Base-by-base conservation (phyloP, 2,329 filamentous ascomycete species). In the Thielaviopsis cerberus region DNA sequence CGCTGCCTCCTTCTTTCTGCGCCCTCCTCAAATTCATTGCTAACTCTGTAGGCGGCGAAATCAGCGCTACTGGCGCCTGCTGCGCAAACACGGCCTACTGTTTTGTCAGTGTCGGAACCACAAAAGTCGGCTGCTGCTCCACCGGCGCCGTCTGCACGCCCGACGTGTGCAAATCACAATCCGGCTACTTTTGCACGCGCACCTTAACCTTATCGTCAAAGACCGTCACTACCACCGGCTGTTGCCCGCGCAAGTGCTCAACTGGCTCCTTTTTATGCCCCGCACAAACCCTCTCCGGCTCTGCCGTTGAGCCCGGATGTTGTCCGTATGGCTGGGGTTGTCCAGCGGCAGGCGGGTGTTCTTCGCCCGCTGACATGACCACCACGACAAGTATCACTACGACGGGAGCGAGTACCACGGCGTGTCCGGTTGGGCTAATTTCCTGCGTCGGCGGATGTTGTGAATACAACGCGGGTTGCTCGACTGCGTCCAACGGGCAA, bases 391-490 rank as follows among this genome's bases (percentile, higher is more conserved):
- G 61, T 2, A n/a, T 59, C 25, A 59, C 65, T 45, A 23, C 65
- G 1, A 64, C 65, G 1, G 26, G 68, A 13, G 67, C 72, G 4
- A 67, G 50, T 61, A 70, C n/a, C 68, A 70, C 1, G 65, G 72
- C 71, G 2, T 79, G 76, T 64, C 72, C 73, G 1, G 70, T 71
- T 0, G 69, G 68, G 30, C 73, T 77, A 63, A 66, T 72, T 59
- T 55, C 66, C 15, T 79, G 76, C 64, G 51, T 53, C 1, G 69
- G 70, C 15, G 74, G 76, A 11, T 81, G 78, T 65, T 81, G 78
- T 64, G 65, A 71, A 57, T 64, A 68, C 8, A 71, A 71, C 0
- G 69, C 72, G 59, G 62, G 65, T 4, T 80, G 77, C 63, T 73
- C 72, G 2, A 62, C 67, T 5, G 63, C 72, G 20, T 63, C 57